A percentile compares a stretch with the other conserved stretches of the same genome.
Conservation (phyloP, 1,139 yeast species). For the Groenewaldozyma auringiensis region DNA sequence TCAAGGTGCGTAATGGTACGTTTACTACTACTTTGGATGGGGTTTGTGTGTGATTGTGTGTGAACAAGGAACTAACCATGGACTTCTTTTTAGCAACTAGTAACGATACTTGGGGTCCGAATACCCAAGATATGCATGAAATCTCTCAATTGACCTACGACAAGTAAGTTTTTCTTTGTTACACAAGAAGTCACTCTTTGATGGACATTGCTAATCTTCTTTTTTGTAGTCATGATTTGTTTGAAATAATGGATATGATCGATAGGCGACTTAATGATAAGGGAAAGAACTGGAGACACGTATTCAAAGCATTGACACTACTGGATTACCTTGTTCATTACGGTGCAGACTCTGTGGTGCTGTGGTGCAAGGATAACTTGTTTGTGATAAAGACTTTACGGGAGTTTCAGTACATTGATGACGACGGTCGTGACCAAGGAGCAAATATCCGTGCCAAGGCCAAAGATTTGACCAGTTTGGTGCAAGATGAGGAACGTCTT, state of each 20-base stretch:
- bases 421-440: slow-evolving; percentile 78
- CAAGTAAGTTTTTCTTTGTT: slow-evolving; percentile 26
- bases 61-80: not conserved
- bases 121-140: slow-evolving; percentile 76
- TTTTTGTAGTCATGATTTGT: slow-evolving; percentile 58
- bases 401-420: slow-evolving; percentile 84
- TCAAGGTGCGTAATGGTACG: slow-evolving; percentile 65
- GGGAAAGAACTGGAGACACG: slow-evolving; percentile 98
- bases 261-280: slow-evolving; percentile 91
- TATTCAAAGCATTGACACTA: slow-evolving; percentile 74
- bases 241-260: slow-evolving; percentile 92
- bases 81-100: slow-evolving; percentile 59
- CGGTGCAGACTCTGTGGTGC: slow-evolving; percentile 86
- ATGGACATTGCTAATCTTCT: too few relatives aligned
- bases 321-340: slow-evolving; percentile 79
- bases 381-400: slow-evolving; percentile 85
- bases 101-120: slow-evolving; percentile 82
- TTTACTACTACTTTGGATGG: not conserved
- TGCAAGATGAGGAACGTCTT: slow-evolving; percentile 79
- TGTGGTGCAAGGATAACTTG: slow-evolving; percentile 89
- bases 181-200: not conserved
- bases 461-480: slow-evolving; percentile 70
- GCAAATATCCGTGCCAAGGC: slow-evolving; percentile 85
- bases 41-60: not conserved
- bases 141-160: slow-evolving; percentile 69